Percentiles rank a stretch among this genome's conserved stretches.
These are phyloP conservation scores for Pyrrhoderma lamaoense DNA, from an alignment of 1,284 basidiomycete genomes.

Conservation along the genomic window DNA sequence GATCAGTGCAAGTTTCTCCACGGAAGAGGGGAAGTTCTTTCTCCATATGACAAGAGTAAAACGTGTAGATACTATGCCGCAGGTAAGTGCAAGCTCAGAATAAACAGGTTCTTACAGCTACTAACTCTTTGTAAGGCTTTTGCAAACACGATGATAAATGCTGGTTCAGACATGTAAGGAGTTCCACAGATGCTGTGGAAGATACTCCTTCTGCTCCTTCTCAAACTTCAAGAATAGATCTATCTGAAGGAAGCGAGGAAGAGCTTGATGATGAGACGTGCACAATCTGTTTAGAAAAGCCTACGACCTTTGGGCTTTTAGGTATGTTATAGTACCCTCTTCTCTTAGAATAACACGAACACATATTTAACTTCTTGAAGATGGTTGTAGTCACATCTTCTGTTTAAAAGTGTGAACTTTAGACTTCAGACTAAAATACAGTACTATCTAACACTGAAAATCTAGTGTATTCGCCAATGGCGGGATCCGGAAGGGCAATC, in stretches of 20 bases:
- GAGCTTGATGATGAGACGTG: conserved; percentile 40
- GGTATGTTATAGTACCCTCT: conserved; percentile 31
- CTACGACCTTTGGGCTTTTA: conserved; percentile 58
- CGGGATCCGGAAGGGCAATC: conserved; percentile 49
- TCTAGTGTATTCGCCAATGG: conserved; percentile 68
- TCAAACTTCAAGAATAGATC: conserved; percentile 15
- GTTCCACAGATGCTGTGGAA: conserved; percentile 21
- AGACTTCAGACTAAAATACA: background rate
- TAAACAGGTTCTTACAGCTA: background rate
- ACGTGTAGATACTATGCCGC: conserved; percentile 53
- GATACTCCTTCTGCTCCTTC: conserved; percentile 17
- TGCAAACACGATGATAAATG: conserved; percentile 59
- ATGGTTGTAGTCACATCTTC: conserved; percentile 59
- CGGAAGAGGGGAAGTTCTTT: conserved; percentile 42
- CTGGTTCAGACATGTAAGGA: conserved; percentile 57
- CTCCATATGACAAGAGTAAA: conserved; percentile 64
- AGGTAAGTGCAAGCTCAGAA: conserved; percentile 32
- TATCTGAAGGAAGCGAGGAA: conserved; percentile 23
- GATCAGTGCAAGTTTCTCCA: conserved; percentile 69
- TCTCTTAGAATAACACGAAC: background rate
- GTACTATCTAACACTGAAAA: conserved; percentile 4
- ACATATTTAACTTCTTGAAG: background rate
- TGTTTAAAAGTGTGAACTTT: conserved; percentile 42
- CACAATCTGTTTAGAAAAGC: conserved; percentile 67
- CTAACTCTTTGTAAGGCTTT: conserved; percentile 43